Evolutionary conservation across 2,329 filamentous ascomycete genomes (phyloP).

Genomic region (Xylaria sp.): DNA sequence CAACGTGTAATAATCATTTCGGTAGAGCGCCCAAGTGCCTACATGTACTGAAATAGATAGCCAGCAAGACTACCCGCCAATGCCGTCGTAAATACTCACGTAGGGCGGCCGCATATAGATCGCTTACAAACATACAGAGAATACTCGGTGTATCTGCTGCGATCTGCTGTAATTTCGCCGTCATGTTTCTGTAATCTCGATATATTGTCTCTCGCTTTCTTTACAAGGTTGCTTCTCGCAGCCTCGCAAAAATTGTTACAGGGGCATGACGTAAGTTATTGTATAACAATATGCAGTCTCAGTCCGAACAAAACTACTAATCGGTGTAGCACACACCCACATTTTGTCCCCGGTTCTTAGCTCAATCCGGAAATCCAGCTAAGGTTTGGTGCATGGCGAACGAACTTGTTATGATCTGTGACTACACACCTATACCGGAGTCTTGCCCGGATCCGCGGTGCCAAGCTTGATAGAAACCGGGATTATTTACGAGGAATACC

Average conservation of each 20-base stretch:
- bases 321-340: conserved; percentile 10
- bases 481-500: conserved; percentile 29
- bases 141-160: neutral
- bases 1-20: conserved; percentile 23
- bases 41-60: conserved; percentile 17
- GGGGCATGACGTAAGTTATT: conserved; percentile 27
- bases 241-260: conserved; percentile 24
- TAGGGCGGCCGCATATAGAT: conserved; percentile 10
- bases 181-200: conserved; percentile 1
- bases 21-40: conserved; percentile 13
- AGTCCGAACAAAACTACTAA: neutral
- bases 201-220: neutral
- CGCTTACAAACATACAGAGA: conserved; percentile 2
- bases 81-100: conserved; percentile 18
- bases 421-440: conserved; percentile 16
- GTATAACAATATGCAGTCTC: neutral
- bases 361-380: conserved; percentile 13
- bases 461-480: conserved; percentile 19
- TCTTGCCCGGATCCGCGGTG: conserved; percentile 36
- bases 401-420: conserved; percentile 19
- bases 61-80: conserved; percentile 15
- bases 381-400: conserved; percentile 8
- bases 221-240: conserved; percentile 7
- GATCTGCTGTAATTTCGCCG: neutral
- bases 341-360: conserved; percentile 4